Conservation (phyloP, 2,329 filamentous ascomycete genomes). For the Penicillium sp. region DNA sequence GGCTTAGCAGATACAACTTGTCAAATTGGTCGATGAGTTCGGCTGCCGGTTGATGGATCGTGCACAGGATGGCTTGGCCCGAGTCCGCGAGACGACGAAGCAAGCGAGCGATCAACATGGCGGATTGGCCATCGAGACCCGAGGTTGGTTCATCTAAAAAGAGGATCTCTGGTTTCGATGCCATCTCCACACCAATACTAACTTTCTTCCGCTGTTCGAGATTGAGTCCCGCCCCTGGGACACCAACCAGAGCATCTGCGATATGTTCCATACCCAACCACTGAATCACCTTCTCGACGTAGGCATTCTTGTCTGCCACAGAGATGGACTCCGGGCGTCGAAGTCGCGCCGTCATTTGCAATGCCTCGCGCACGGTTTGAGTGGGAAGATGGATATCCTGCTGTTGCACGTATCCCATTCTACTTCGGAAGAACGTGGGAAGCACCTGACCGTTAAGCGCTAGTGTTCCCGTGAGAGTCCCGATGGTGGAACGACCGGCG, state of each 20-base stretch:
- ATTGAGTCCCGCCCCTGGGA: background rate
- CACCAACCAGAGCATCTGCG: background rate
- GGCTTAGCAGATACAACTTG: background rate
- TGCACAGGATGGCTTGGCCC: background rate
- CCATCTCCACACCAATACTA: background rate
- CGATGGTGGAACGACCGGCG: background rate
- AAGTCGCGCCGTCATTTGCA: background rate
- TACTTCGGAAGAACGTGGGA: background rate
- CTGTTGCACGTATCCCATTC: background rate
- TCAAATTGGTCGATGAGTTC: background rate
- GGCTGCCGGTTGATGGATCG: background rate
- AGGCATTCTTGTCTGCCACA: background rate
- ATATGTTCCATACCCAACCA: background rate
- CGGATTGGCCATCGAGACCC: background rate
- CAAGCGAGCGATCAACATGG: background rate
- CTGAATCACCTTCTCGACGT: background rate
- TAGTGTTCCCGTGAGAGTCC: background rate
- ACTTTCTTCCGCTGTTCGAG: background rate
- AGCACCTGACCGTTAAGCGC: background rate
- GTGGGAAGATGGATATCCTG: background rate
- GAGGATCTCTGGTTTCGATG: background rate
- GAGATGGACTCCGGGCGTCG: background rate
- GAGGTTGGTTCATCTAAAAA: background rate
- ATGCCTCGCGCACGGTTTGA: background rate
- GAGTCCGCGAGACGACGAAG: background rate